Evolutionary conservation across 2,329 filamentous ascomycete species (phyloP), one percentile per base, ranked within the genome.

Genomic region (Fusarium ambrosium): DNA sequence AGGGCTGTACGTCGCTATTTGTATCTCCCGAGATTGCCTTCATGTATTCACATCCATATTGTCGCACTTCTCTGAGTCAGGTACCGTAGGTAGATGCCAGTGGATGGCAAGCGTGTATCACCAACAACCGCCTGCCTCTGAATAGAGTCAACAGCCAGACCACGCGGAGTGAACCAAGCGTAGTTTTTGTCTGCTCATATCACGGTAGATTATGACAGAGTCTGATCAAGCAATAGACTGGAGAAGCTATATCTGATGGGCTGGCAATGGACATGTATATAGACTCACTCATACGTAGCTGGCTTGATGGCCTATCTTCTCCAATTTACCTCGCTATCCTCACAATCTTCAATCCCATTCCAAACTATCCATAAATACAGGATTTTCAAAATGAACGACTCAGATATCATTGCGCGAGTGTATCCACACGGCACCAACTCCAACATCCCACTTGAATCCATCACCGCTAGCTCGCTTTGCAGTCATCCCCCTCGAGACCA

Each of bases 361-460:
- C 39, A 20, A 41, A 20, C 18, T 3, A 20, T 20, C 2, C 18
- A 41, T 41, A 41, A 41, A 41, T 41, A 41, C 10, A 41, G 11
- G 32, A 11, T 1, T 41, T 20, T 41, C 22, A 48, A 48, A 48
- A 48, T 51, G 45, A 51, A 18, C 45, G 9, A 51, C 16, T 51
- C 16, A 18, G 9, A 70, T 24, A 24, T 70, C 16, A 59, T 69
- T 20, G 67, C 62, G n/a, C 8, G 11, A 2, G 2, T 65, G 6
- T 69, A 65, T 43, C 62, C 66, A 2, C 22, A 62, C 41, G 2
- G 13, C 4, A 59, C 56, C 1, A 10, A 10, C 0, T 27, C 22
- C 18, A 20, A 7, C 8, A n/a, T 14, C 3, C 39, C 45, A 34
- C 51, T 14, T 4, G 0, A 34, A 10, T 55, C 61, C 34, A 68